phyloP scores from a whole-genome alignment of 2,329 filamentous ascomycete genomes.

The Lachnellula suecica region DNA sequence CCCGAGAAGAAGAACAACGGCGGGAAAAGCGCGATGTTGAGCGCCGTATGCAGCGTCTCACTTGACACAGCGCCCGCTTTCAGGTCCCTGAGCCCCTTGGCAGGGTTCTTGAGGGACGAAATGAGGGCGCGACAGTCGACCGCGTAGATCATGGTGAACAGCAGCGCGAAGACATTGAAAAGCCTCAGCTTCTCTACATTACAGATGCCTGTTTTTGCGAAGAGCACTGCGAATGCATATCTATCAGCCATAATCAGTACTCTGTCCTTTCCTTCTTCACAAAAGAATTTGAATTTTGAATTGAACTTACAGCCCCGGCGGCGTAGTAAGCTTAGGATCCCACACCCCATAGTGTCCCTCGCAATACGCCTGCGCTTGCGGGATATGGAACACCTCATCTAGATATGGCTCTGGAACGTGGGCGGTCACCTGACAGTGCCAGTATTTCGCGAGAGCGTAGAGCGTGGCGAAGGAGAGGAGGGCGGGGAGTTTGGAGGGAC shows the following conservation, averaged over 20 bases:
- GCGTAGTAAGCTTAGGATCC: constrained; percentile 98
- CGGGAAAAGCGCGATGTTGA: constrained; percentile 85
- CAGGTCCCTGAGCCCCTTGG: constrained; percentile 4
- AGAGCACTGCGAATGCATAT: constrained; percentile 46
- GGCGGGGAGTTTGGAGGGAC: constrained; percentile 1
- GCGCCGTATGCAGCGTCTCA: constrained; percentile 53
- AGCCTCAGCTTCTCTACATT: constrained; percentile 44
- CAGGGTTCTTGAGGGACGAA: constrained; percentile 3
- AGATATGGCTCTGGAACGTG: constrained; percentile 30
- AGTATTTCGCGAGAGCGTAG: constrained; percentile 15
- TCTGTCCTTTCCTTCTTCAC: background rate
- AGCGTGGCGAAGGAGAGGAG: background rate
- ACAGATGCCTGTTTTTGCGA: constrained; percentile 38
- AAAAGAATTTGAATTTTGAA: too few species aligned
- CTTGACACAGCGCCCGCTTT: constrained; percentile 4
- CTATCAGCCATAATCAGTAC: background rate
- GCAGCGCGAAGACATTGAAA: constrained; percentile 46
- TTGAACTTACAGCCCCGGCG: constrained; percentile 71
- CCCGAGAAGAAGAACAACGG: constrained; percentile 94
- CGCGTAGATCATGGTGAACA: constrained; percentile 39
- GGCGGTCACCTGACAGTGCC: constrained; percentile 28
- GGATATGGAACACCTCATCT: constrained; percentile 85
- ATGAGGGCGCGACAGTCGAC: constrained; percentile 24
- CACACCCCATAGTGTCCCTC: constrained; percentile 70
- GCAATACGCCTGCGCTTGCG: constrained; percentile 89